phyloP scores from a whole-genome alignment of 768 basidiomycete species.

The Lepiota brunneoincarnata region DNA sequence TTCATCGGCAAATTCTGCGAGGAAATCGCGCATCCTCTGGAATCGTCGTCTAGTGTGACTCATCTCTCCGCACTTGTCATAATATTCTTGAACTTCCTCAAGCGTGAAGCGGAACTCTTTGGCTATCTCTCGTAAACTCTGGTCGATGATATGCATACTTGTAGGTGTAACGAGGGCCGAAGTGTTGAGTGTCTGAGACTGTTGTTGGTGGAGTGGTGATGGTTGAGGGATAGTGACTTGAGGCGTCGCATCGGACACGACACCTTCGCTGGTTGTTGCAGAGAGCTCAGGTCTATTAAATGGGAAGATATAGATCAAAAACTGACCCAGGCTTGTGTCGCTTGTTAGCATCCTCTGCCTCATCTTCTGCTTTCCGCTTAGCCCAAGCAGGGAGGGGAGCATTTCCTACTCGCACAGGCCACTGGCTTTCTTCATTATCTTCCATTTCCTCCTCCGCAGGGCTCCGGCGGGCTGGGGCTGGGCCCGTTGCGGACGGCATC shows the following conservation, averaged over 20 bases:
- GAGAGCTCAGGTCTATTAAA: constrained; percentile 1
- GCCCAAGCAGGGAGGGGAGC: constrained; percentile 68
- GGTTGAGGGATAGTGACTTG: background rate
- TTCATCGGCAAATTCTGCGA: constrained; percentile 36
- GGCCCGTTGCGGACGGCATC: constrained; percentile 15
- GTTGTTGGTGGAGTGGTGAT: background rate
- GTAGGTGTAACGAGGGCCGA: constrained; percentile 34
- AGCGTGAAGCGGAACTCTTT: constrained; percentile 66
- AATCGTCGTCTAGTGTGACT: constrained; percentile 62
- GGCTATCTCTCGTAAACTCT: constrained; percentile 64
- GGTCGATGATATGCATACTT: constrained; percentile 64
- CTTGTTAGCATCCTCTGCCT: constrained; percentile 40
- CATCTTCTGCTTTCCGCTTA: constrained; percentile 50
- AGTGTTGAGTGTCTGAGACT: constrained; percentile 21
- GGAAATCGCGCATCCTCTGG: constrained; percentile 58
- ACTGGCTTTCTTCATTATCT: constrained; percentile 56
- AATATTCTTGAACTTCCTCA: constrained; percentile 77
- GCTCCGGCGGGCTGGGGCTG: constrained; percentile 32
- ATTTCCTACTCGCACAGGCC: constrained; percentile 64
- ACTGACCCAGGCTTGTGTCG: constrained; percentile 40
- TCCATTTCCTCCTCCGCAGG: constrained; percentile 69
- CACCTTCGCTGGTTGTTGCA: constrained; percentile 1
- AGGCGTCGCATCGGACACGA: constrained; percentile 4
- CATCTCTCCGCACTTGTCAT: constrained; percentile 73
- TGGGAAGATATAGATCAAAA: background rate